Evolutionary conservation across 1,284 basidiomycete genomes (phyloP), one percentile per base, ranked within the genome.

Genomic region (Fomes fomentarius): DNA sequence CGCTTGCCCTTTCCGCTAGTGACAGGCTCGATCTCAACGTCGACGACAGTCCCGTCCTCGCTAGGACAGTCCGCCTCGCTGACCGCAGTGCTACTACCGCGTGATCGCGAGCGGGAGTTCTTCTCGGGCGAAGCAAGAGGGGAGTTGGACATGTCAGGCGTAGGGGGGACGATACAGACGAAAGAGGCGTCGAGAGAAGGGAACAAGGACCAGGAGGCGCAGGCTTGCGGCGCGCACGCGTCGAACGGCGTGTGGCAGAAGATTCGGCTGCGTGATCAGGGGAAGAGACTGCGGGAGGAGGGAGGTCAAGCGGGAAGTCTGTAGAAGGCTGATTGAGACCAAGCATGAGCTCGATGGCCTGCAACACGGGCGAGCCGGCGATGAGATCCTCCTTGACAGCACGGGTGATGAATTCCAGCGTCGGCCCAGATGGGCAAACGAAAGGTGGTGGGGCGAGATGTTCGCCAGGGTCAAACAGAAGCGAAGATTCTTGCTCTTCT

Each of bases 81-180:
- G 6, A 63, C 64, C 0, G 60, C 62, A 6, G 63, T 63, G 39
- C 60, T 64, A 49, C 60, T 60, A 19, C 65, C 60, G 37, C 61
- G 61, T 43, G 60, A 61, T 24, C 56, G 57, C 51, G 55, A 40
- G 31, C 62, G 49, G 33, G 54, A 25, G 17, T 47, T 34, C 46
- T 37, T 10, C 38, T 14, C 28, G 46, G 49, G 19, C 49, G 58
- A 14, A 49, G 34, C n/a, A 48, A 61, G 52, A 14, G 52, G 46
- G 7, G 30, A 30, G 5, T 49, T 42, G 10, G 52, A 58, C 22
- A 40, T 47, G 14, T 25, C 31, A 10, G 51, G 51, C 0, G 50
- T 45, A 3, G 47, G 26, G 46, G 46, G n/a, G 46, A 39, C 8
- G 57, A 58, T 6, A 60, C 40, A 15, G 44, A 42, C 8, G 58